A percentile compares a stretch with the other conserved stretches of the same genome.
These are phyloP conservation scores for Chlamydomonas sp. DNA, from an alignment of 139 green algal genomes.

Conservation along the genomic window DNA sequence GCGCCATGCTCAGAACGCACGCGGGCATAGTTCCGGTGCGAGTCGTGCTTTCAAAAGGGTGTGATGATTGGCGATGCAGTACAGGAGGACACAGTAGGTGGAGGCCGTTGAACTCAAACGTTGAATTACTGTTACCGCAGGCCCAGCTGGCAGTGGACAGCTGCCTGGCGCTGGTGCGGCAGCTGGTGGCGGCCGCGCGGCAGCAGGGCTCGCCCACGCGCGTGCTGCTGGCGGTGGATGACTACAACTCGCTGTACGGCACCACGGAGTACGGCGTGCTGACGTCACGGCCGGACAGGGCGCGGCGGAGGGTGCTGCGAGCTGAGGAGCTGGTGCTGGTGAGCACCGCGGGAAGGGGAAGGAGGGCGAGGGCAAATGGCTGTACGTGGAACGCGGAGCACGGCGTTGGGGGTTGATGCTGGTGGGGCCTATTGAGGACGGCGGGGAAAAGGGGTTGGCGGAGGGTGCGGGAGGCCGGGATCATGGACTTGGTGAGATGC, in stretches of 20 bases:
- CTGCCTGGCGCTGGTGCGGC: conserved; percentile 37
- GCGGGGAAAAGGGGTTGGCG: too few relatives aligned
- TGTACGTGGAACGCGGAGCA: too few relatives aligned
- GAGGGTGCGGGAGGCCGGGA: too few relatives aligned
- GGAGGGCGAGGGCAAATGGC: neutral
- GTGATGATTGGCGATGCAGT: too few relatives aligned
- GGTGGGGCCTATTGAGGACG: too few relatives aligned
- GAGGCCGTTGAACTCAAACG: too few relatives aligned
- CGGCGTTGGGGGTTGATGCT: too few relatives aligned
- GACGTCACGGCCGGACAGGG: neutral
- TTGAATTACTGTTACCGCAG: conserved; percentile 10
- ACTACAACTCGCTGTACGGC: conserved; percentile 76
- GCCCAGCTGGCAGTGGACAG: conserved; percentile 49
- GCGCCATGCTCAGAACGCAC: neutral
- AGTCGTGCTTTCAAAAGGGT: too few relatives aligned
- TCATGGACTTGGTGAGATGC: too few relatives aligned
- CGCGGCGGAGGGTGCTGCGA: conserved; percentile 34
- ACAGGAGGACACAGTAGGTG: too few relatives aligned
- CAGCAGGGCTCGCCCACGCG: conserved; percentile 6
- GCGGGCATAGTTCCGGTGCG: too few relatives aligned
- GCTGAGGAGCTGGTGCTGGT: conserved; percentile 64
- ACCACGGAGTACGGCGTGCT: conserved; percentile 58
- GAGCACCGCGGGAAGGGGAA: conserved; percentile 15
- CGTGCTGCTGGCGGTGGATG: conserved; percentile 72
- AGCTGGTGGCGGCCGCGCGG: conserved; percentile 32